These are phyloP conservation scores for Ophiostoma fasciatum DNA, from an alignment of 2,329 filamentous ascomycete genomes.

Conservation along the genomic window DNA sequence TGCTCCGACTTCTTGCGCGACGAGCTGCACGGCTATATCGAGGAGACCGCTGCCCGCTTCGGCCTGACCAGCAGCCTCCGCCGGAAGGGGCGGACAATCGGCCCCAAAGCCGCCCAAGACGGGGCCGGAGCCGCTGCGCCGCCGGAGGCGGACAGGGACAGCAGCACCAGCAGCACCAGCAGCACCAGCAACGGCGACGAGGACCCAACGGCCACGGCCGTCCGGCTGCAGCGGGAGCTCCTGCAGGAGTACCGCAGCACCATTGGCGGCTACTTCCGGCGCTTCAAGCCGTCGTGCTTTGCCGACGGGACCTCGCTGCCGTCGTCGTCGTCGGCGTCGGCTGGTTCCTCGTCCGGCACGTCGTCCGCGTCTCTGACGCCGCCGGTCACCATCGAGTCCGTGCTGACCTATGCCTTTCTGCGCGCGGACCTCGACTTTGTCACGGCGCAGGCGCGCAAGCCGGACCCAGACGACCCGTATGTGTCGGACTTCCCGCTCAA, in stretches of 20 bases:
- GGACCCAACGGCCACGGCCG: background rate
- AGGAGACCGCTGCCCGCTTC: conserved; percentile 63
- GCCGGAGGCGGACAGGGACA: background rate
- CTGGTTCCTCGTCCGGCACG: background rate
- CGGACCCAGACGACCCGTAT: conserved; percentile 55
- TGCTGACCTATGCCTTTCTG: conserved; percentile 84
- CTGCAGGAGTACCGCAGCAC: conserved; percentile 66
- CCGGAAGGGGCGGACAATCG: conserved; percentile 22
- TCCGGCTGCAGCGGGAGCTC: conserved; percentile 51
- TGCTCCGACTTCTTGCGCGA: conserved; percentile 80
- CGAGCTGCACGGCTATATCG: conserved; percentile 75
- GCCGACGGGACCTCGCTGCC: conserved; percentile 10
- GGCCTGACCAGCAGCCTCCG: conserved; percentile 63
- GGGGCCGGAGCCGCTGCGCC: conserved; percentile 4
- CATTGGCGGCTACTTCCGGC: conserved; percentile 86
- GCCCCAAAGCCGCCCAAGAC: too few relatives aligned
- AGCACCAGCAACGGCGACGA: background rate
- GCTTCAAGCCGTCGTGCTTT: conserved; percentile 76
- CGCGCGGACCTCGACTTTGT: conserved; percentile 92
- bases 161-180: background rate
- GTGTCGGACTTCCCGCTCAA: conserved; percentile 67
- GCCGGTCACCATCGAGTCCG: conserved; percentile 51
- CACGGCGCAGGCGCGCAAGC: conserved; percentile 70
- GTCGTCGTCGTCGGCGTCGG: conserved; percentile 7
- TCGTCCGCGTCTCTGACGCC: background rate